Base-by-base conservation (phyloP, 805 yeast species). In the Wickerhamomyces tratensis region DNA sequence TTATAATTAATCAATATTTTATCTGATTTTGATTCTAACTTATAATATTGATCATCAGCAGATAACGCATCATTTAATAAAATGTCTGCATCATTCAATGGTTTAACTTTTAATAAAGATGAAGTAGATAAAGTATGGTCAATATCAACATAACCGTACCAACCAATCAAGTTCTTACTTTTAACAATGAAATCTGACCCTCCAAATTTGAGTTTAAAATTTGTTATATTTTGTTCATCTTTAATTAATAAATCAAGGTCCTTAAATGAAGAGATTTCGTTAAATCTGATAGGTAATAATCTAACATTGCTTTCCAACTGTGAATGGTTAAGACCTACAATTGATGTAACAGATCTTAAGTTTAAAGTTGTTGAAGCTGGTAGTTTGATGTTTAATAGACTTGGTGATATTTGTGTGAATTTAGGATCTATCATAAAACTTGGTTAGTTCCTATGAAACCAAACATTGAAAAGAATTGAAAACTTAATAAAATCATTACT, bases 351-450 rank as follows among this genome's bases (percentile, higher is more conserved):
- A 46, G 39, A 45, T 37, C 45, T 53, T 34, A 49, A 43, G 40
- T 48, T 54, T 38, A 46, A 52, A 43, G 44, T 54, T 15, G 41
- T 47, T 31, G 54, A 50, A 6, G 54, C 41, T 4, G 63, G 49
- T 4, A 59, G 45, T 9, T 53, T 46, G 6, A 60, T 44, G 40
- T 54, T 56, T 4, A 59, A 49, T 34, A 54, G 39, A 3, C 59
- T 51, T 12, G 61, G 49, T 25, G 56, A 50, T 40, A 58, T 42
- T 25, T 60, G 54, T 35, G 57, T 44, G 42, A 59, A 59, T 10
- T 48, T 50, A 6, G 64, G 58, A 29, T 51, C 41, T 15, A 50
- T 47, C 31, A 20, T 20, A 20, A 20, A 20, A 20, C 20, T 20
- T 20, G 20, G 20, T 20, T 20, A 20, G 20, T 20, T 20, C 20